Base-by-base conservation (phyloP, 2,329 filamentous ascomycete species). In the Aspergillus tamarii region DNA sequence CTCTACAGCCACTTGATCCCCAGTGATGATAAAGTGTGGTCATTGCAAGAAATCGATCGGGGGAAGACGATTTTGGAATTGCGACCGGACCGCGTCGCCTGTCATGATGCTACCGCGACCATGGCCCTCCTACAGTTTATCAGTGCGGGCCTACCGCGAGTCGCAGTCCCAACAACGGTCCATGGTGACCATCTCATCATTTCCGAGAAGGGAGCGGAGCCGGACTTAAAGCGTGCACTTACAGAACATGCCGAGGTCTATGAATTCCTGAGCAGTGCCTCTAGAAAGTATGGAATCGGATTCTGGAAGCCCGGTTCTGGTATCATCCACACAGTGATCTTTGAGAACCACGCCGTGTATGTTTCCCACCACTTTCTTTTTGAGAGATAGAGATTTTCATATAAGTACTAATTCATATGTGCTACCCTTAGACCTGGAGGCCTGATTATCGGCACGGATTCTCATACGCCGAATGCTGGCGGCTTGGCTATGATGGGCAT, bases 391-490 rank as follows among this genome's bases (percentile, higher is more conserved):
- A 16, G 6, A 7, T 36, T 0, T 7, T 2, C 14, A 16, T 36
- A 14, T 14, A 36, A 36, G 1, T 36, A 36, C 34, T 36, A 36
- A 36, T 36, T 36, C 12, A 36, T 36, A 6, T 36, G 34, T 36
- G 14, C 14, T 36, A 36, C 34, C 4, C 14, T 77, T 39, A 68
- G 67, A n/a, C 94, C 94, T 65, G 94, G 94, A 85, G 93, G 90
- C 85, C 87, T 97, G 60, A 88, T 97, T 75, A 97, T 97, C 75
- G 94, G 94, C 77, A 97, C 94, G 71, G 94, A 97, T 81, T 97
- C 93, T 48, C 94, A 97, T 84, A 97, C 94, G 59, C 93, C 93
- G 74, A 97, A 97, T 78, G 94, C 89, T 74, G 94, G 94, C 84
- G 93, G 94, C 86, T 89, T 97, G 63, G 93, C 93, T 78, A 96